Evolutionary conservation across 768 basidiomycete species (phyloP).

Genomic region (Phaeotremella skinneri): DNA sequence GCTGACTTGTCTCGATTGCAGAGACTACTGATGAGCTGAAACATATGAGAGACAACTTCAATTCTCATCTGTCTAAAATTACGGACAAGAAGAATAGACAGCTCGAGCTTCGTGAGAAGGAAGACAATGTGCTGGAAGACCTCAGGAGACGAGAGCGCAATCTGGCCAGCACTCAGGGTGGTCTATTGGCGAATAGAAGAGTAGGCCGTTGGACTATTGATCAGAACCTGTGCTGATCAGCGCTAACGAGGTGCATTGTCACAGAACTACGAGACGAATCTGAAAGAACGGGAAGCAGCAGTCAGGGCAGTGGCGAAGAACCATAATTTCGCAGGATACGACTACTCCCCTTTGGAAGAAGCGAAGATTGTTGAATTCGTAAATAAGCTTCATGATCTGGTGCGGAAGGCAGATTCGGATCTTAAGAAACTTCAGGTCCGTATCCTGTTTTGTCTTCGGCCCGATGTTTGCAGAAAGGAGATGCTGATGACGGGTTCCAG

Average conservation of each 20-base stretch:
- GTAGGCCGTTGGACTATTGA: slow-evolving; percentile 52
- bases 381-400: slow-evolving; percentile 63
- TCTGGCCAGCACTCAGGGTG: slow-evolving; percentile 55
- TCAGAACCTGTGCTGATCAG: slow-evolving; percentile 2
- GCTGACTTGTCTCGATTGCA: slow-evolving; percentile 1
- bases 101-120: slow-evolving; percentile 33
- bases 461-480: background rate
- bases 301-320: slow-evolving; percentile 69
- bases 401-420: slow-evolving; percentile 59
- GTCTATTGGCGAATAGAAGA: slow-evolving; percentile 70
- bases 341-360: slow-evolving; percentile 66
- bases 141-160: slow-evolving; percentile 41
- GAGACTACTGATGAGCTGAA: slow-evolving; percentile 71
- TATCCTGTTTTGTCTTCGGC: background rate
- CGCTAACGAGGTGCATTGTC: background rate
- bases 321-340: slow-evolving; percentile 71
- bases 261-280: slow-evolving; percentile 70
- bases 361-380: slow-evolving; percentile 73
- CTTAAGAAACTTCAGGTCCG: slow-evolving; percentile 65
- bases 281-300: slow-evolving; percentile 68
- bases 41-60: slow-evolving; percentile 51
- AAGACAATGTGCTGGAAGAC: slow-evolving; percentile 37
- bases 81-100: slow-evolving; percentile 28
- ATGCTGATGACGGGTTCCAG: slow-evolving; percentile 19
- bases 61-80: slow-evolving; percentile 52